Conservation (phyloP, 192 early-diverging fungal species). For the Umbelopsis sp. region DNA sequence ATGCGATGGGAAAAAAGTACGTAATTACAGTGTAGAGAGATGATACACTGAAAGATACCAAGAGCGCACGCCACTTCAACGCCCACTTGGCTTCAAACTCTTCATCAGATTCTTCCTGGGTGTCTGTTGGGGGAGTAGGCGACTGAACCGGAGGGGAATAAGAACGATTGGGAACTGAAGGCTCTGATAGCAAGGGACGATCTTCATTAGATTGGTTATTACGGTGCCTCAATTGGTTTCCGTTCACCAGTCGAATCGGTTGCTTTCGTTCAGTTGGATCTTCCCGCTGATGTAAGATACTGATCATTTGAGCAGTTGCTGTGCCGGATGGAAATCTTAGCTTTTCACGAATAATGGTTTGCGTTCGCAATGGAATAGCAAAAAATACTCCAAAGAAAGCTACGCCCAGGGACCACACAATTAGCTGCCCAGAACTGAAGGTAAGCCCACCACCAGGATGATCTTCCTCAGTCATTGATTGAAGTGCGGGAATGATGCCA, state of each 20-base stretch:
- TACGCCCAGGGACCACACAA: constrained; percentile 75
- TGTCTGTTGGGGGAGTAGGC: neutral
- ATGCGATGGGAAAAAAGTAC: constrained; percentile 61
- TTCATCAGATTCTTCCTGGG: constrained; percentile 8
- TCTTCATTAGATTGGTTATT: neutral
- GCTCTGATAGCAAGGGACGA: neutral
- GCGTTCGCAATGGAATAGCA: constrained; percentile 76
- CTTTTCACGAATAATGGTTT: constrained; percentile 81
- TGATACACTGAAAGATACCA: constrained; percentile 62
- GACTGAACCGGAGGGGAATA: constrained; percentile 20
- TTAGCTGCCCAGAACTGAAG: constrained; percentile 46
- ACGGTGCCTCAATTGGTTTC: constrained; percentile 14
- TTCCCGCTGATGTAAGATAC: constrained; percentile 65
- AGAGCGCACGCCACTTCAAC: constrained; percentile 57
- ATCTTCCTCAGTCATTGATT: constrained; percentile 64
- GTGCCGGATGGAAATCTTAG: constrained; percentile 84
- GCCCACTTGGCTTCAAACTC: constrained; percentile 59
- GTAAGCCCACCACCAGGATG: constrained; percentile 44
- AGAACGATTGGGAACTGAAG: neutral
- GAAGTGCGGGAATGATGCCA: constrained; percentile 80
- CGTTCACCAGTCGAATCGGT: neutral
- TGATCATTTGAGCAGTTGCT: constrained; percentile 87
- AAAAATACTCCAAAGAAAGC: constrained; percentile 94
- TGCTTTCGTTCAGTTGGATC: constrained; percentile 41
- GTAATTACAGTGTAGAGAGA: constrained; percentile 65